Conservation (phyloP, 768 basidiomycete genomes). For the Mycena vulgaris region DNA sequence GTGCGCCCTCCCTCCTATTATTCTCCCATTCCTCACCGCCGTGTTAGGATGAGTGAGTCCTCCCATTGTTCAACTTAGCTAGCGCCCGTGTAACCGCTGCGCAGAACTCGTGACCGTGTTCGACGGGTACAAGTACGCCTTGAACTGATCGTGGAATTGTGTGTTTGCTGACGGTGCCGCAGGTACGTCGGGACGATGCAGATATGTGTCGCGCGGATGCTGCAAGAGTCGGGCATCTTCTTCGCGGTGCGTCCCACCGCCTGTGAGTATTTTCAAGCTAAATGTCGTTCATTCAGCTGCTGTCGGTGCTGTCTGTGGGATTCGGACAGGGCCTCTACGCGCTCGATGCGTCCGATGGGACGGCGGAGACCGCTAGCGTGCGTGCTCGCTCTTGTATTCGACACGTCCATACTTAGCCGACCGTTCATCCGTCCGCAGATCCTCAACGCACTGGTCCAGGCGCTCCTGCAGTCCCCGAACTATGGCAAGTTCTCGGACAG, state of each 20-base stretch:
- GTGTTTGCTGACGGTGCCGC: not conserved
- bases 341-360: constrained; percentile 91
- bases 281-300: constrained; percentile 62
- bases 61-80: not conserved
- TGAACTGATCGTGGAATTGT: not conserved
- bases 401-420: not conserved
- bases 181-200: constrained; percentile 95
- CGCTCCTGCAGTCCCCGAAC: constrained; percentile 85
- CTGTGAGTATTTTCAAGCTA: constrained; percentile 4
- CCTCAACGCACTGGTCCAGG: constrained; percentile 82
- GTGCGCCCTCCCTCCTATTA: constrained; percentile 58
- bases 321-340: constrained; percentile 93
- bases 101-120: constrained; percentile 86
- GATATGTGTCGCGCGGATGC: constrained; percentile 93
- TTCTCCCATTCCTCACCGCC: not conserved
- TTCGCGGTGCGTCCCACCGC: constrained; percentile 75
- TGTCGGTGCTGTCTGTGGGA: constrained; percentile 87
- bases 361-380: constrained; percentile 69
- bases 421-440: constrained; percentile 57
- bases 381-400: constrained; percentile 33
- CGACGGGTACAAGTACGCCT: constrained; percentile 80
- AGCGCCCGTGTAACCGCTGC: constrained; percentile 2
- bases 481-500: constrained; percentile 70
- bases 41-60: constrained; percentile 83
- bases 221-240: constrained; percentile 94